Evolutionary conservation across 768 basidiomycete genomes (phyloP).

Genomic region (Clathrus columnatus): DNA sequence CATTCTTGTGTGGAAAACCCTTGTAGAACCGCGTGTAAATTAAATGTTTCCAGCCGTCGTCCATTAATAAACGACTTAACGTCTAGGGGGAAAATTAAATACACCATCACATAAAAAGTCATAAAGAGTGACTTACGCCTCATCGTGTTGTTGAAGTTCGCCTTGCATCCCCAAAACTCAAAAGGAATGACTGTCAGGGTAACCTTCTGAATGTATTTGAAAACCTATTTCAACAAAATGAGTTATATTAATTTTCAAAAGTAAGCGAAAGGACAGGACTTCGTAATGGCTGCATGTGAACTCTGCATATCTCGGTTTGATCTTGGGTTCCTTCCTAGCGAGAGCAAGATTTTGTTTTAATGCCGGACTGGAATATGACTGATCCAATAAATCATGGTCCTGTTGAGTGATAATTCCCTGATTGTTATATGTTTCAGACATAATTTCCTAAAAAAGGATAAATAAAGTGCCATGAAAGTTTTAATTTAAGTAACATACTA

Average conservation of each 20-base stretch:
- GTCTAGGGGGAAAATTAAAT: conserved; percentile 32
- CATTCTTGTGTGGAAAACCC: conserved; percentile 66
- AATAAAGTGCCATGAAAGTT: conserved; percentile 6
- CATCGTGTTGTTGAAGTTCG: conserved; percentile 54
- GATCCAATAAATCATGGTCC: conserved; percentile 36
- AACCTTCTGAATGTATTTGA: conserved; percentile 51
- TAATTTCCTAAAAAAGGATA: conserved; percentile 46
- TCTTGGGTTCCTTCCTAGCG: conserved; percentile 31
- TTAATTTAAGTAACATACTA: conserved; percentile 32
- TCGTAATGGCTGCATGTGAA: conserved; percentile 60
- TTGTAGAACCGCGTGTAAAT: conserved; percentile 70
- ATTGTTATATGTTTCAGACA: conserved; percentile 59
- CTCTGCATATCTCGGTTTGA: conserved; percentile 72
- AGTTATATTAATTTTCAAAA: background rate
- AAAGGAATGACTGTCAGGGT: conserved; percentile 66
- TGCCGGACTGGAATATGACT: conserved; percentile 43
- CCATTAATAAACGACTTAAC: conserved; percentile 63
- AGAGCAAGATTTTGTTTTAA: conserved; percentile 38
- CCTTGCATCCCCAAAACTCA: conserved; percentile 66
- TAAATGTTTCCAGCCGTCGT: conserved; percentile 75
- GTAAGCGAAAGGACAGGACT: conserved; percentile 28
- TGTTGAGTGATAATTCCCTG: conserved; percentile 36
- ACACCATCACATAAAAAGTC: background rate
- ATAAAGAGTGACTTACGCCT: conserved; percentile 34
- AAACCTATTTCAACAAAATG: conserved; percentile 41